These are phyloP conservation scores for Stagonosporopsis tanaceti DNA, from an alignment of 2,329 filamentous ascomycete genomes.

Conservation along the genomic window DNA sequence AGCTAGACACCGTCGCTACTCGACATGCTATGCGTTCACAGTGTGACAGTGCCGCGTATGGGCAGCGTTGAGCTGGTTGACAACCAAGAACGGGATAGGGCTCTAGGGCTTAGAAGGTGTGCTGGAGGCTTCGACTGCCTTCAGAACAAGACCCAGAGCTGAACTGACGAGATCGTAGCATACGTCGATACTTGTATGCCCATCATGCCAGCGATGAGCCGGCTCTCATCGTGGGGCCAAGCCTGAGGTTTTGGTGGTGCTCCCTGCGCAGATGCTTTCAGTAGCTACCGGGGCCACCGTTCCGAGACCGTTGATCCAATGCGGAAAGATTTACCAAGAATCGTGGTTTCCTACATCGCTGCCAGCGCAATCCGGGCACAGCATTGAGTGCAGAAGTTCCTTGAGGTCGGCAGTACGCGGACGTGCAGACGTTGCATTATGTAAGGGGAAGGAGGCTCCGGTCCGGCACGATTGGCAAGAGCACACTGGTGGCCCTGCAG, in stretches of 20 bases:
- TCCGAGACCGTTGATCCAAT: slow-evolving; percentile 6
- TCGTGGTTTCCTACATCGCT: not conserved
- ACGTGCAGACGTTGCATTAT: slow-evolving; percentile 16
- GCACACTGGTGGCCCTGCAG: slow-evolving; percentile 17
- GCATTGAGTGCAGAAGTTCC: not conserved
- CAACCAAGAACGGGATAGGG: slow-evolving; percentile 5
- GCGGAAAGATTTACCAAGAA: slow-evolving; percentile 14
- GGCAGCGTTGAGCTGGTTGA: not conserved
- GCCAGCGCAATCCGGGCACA: slow-evolving; percentile 6
- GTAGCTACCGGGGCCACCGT: slow-evolving; percentile 3
- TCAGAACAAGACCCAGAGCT: not conserved
- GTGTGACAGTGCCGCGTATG: slow-evolving; percentile 4
- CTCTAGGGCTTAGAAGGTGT: not conserved
- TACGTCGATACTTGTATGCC: not conserved
- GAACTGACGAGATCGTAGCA: not conserved
- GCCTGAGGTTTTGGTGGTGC: not conserved
- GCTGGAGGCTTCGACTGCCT: not conserved
- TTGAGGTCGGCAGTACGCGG: slow-evolving; percentile 8
- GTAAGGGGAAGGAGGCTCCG: slow-evolving; percentile 28
- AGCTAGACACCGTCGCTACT: not conserved
- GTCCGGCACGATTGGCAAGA: slow-evolving; percentile 19
- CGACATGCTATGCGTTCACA: slow-evolving; percentile 2
- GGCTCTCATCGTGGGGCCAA: not conserved
- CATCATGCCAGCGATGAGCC: not conserved
- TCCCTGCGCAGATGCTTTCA: not conserved